These are phyloP conservation scores for Panicum miliaceum DNA, from an alignment of 176 grass and related monocot genomes.

Conservation along the genomic window DNA sequence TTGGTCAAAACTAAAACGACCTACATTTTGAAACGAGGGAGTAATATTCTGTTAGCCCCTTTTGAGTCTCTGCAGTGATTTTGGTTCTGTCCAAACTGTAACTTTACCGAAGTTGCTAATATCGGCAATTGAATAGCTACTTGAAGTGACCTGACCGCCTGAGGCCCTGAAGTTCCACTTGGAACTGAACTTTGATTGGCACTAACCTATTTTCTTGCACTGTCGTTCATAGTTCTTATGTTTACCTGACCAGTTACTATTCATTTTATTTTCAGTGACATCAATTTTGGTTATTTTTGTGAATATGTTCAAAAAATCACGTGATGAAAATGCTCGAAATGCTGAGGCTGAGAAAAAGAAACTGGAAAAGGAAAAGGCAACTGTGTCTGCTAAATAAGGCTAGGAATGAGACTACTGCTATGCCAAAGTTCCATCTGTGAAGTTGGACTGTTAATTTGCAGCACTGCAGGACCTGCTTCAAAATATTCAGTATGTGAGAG, in stretches of 20 bases:
- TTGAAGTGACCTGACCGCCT: neutral
- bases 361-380: conserved; percentile 78
- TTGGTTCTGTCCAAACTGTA: conserved; percentile 8
- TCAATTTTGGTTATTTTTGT: conserved; percentile 96
- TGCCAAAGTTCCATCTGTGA: neutral
- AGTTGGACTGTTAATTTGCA: neutral
- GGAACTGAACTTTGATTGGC: conserved; percentile 9
- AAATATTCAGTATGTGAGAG: conserved; percentile 3
- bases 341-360: conserved; percentile 89
- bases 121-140: neutral
- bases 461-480: neutral
- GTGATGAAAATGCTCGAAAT: conserved; percentile 82
- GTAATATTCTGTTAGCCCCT: no score
- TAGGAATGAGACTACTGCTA: conserved; percentile 19
- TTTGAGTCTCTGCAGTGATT: no score
- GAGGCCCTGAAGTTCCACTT: conserved; percentile 1
- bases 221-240: conserved; percentile 12
- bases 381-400: conserved; percentile 47
- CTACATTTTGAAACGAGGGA: no score
- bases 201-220: conserved; percentile 18
- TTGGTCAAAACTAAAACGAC: no score
- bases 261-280: conserved; percentile 73
- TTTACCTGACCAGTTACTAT: conserved; percentile 41
- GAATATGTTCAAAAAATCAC: conserved; percentile 96
- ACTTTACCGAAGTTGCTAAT: conserved; percentile 10